Base-by-base conservation (phyloP, 2,329 filamentous ascomycete species). In the Colletotrichum liaoningense region DNA sequence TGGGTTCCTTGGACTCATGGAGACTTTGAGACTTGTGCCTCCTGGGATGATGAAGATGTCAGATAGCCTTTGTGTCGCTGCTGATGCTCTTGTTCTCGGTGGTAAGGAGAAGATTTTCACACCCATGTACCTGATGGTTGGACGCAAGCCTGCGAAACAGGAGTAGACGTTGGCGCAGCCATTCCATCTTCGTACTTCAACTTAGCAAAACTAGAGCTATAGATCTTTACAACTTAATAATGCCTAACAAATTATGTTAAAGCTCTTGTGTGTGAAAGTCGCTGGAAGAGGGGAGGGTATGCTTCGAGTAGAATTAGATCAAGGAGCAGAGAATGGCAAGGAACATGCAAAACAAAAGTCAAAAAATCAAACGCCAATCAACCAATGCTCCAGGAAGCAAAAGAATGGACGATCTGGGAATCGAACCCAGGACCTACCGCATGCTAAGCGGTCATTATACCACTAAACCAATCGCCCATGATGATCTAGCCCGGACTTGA, bases 41-140 rank as follows among this genome's bases (percentile, higher is more conserved):
- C 85, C 84, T 70, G 95, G 95, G 22, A 95, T 94, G 55, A 93
- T 93, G 83, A 97, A 97, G 90, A 97, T 94, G 14, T 95, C 95
- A 1, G 93, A 97, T 83, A 94, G 93, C 78, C 83, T 98, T 77
- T 94, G 91, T 1, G 81, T 89, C 69, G 95, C 93, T 14, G 95
- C 90, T 4, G 95, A 97, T 82, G 93, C 90, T 74, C 86, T 98
- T 68, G 95, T 97, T 5, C 93, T 92, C 63, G 95, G 95, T 79
- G 95, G 92, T 8, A 90, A 91, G 84, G 88, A 93, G 86, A 94
- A 97, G 84, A 87, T 98, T 56, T 98, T 98, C 84, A 98, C 95
- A 3, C 95, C 95, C 24, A 98, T 98, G 95, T 98, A 97, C 85
- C 85, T 98, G 80, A 97, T 97, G 94, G 90, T 97, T 64, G 95